These are phyloP conservation scores for Kodamaea lidongshanica DNA, from an alignment of 805 yeast species.

Conservation along the genomic window DNA sequence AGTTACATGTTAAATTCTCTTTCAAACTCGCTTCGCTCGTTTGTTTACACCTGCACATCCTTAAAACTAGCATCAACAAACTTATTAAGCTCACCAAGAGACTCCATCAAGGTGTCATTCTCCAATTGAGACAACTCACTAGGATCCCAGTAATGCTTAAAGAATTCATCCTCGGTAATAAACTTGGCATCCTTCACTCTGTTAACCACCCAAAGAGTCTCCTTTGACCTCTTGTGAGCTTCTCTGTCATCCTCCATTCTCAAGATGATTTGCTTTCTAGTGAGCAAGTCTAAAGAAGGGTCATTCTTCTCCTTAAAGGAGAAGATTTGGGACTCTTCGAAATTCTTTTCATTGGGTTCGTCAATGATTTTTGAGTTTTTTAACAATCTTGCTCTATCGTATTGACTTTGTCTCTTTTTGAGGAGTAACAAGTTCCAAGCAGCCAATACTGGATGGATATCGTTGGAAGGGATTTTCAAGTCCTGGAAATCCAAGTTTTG, in stretches of 20 bases:
- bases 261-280: constrained; percentile 52
- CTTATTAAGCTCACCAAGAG: constrained; percentile 49
- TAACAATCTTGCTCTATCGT: constrained; percentile 41
- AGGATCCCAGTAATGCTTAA: constrained; percentile 44
- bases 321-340: constrained; percentile 24
- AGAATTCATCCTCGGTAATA: constrained; percentile 33
- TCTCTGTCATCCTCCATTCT: constrained; percentile 94
- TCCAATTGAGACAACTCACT: constrained; percentile 43
- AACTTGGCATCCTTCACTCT: constrained; percentile 33
- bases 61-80: constrained; percentile 51
- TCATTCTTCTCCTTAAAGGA: constrained; percentile 18
- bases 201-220: constrained; percentile 66
- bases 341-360: constrained; percentile 10
- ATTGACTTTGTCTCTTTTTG: constrained; percentile 47
- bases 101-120: constrained; percentile 32
- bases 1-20: neutral
- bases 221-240: constrained; percentile 78
- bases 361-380: constrained; percentile 22
- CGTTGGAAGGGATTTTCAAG: constrained; percentile 4
- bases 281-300: constrained; percentile 16
- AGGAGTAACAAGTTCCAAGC: constrained; percentile 45
- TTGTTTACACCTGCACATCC: constrained; percentile 31
- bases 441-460: constrained; percentile 19
- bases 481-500: constrained; percentile 31
- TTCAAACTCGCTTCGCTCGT: no score